Percentiles rank a stretch among this genome's conserved stretches.
phyloP scores from a whole-genome alignment of 805 yeast genomes.

The Cyberlindnera samutprakarnensis region DNA sequence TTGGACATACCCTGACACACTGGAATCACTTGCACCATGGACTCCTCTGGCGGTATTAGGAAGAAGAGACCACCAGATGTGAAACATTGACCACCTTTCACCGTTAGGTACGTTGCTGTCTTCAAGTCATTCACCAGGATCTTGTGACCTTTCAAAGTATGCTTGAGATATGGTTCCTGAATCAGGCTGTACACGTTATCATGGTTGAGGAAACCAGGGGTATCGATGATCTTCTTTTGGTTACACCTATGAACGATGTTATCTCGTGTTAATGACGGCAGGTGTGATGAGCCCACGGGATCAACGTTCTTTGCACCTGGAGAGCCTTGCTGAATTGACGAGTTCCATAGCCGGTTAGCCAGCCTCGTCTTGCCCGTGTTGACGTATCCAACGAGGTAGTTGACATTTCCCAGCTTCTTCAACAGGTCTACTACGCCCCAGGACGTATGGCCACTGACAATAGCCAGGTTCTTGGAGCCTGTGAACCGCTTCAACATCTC shows the following conservation, averaged over 20 bases:
- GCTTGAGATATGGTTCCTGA: constrained; percentile 22
- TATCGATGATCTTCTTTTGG: constrained; percentile 25
- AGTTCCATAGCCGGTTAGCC: constrained; percentile 38
- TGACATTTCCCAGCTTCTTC: constrained; percentile 27
- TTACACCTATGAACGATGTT: constrained; percentile 34
- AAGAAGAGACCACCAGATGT: constrained; percentile 59
- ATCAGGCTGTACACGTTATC: constrained; percentile 22
- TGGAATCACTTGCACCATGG: constrained; percentile 41
- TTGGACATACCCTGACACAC: constrained; percentile 30
- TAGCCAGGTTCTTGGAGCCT: constrained; percentile 28
- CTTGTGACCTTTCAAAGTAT: constrained; percentile 25
- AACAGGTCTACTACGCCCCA: constrained; percentile 44
- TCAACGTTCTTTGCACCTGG: constrained; percentile 12
- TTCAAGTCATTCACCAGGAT: constrained; percentile 24
- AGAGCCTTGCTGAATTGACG: constrained; percentile 4
- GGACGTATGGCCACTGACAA: constrained; percentile 42
- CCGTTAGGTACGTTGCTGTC: constrained; percentile 24
- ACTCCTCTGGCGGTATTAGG: constrained; percentile 42
- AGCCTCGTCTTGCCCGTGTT: constrained; percentile 67
- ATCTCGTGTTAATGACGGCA: constrained; percentile 70
- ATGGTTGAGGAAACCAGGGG: constrained; percentile 31
- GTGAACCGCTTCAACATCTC: constrained; percentile 26
- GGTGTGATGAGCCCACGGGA: constrained; percentile 29
- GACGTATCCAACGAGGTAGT: constrained; percentile 56
- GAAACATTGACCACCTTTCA: constrained; percentile 37